Evolutionary conservation across 1,284 basidiomycete genomes (phyloP), one percentile per base, ranked within the genome.

Genomic region (Trichosporon sp.): DNA sequence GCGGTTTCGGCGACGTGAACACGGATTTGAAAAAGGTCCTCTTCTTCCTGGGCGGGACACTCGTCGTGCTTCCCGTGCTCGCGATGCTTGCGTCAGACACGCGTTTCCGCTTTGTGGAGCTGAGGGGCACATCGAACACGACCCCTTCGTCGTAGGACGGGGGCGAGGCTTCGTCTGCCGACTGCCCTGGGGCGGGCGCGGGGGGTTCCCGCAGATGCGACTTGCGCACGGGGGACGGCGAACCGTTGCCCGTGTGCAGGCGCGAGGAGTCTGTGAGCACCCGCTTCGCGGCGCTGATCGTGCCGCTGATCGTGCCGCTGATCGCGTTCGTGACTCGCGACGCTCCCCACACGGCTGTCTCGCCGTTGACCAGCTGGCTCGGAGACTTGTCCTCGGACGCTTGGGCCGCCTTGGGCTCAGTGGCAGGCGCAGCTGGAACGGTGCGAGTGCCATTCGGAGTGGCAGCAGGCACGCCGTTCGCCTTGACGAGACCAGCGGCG

Each of bases 241-340:
- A 37, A 26, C 26, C 26, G 26, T 26, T 26, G 26, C 26, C 26
- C 32, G 37, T 37, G 31, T 63, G 32, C 32, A 37, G 7, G 14
- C 59, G 59, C 4, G 59, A 63, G 5, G 31, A 37, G 31, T 63
- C 59, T 3, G 31, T 31, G 14, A 63, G 59, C 1, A 63, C 59
- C 2, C 59, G 59, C 31, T 63, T 63, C 14, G 59, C 59, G 1
- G 59, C 26, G 26, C 26, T 26, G 26, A 26, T 26, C 26, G 26
- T 26, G 26, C 56, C 59, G 7, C 14, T 37, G 32, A 35, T 59
- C 31, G 56, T 59, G 6, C 56, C 56, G 56, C 31, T 63, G 59
- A 63, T 63, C 12, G 59, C 59, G 59, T 63, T 63, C 59, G 59
- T 63, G 31, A 63, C 59, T 4, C 59, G 59, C 11, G 59, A 63